These are phyloP conservation scores for Conoideocrella luteorostrata DNA, from an alignment of 2,329 filamentous ascomycete species.

Conservation along the genomic window DNA sequence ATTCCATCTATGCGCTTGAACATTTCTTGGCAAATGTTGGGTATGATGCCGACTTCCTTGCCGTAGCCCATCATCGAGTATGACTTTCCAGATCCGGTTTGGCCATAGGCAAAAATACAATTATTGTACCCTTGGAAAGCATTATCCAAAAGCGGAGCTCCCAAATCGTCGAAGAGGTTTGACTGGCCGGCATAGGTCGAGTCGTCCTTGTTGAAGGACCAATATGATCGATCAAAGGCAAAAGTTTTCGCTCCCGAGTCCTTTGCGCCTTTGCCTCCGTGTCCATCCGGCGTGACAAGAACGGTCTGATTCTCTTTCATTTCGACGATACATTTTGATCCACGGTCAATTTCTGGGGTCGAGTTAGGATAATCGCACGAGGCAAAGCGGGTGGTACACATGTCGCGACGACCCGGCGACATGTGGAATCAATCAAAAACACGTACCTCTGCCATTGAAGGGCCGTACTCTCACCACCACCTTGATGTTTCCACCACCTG, in stretches of 20 bases:
- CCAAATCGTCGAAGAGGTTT: slow-evolving; percentile 80
- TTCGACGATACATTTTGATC: slow-evolving; percentile 92
- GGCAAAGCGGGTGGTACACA: slow-evolving; percentile 37
- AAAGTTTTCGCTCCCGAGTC: slow-evolving; percentile 74
- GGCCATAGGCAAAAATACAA: slow-evolving; percentile 98
- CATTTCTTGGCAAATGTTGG: slow-evolving; percentile 96
- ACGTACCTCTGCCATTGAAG: slow-evolving; percentile 87
- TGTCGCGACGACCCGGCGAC: no score
- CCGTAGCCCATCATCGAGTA: slow-evolving; percentile 99
- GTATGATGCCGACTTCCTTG: slow-evolving; percentile 90
- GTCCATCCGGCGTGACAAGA: slow-evolving; percentile 64
- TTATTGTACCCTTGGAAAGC: slow-evolving; percentile 99
- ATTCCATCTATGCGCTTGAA: slow-evolving; percentile 75
- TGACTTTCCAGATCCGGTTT: slow-evolving; percentile 96
- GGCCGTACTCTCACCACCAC: slow-evolving; percentile 95
- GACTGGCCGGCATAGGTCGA: slow-evolving; percentile 84
- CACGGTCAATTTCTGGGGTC: slow-evolving; percentile 71
- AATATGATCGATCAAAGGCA: slow-evolving; percentile 95
- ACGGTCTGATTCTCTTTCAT: slow-evolving; percentile 94
- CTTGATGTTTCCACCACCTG: slow-evolving; percentile 95
- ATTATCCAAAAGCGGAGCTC: slow-evolving; percentile 88
- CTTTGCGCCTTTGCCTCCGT: slow-evolving; percentile 59
- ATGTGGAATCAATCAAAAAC: no score
- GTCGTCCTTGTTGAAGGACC: slow-evolving; percentile 86
- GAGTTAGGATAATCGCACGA: slow-evolving; percentile 3